Evolutionary conservation across 345 rosid species (phyloP), one percentile per base, ranked within the genome.

Genomic region (Populus pruinosa): DNA sequence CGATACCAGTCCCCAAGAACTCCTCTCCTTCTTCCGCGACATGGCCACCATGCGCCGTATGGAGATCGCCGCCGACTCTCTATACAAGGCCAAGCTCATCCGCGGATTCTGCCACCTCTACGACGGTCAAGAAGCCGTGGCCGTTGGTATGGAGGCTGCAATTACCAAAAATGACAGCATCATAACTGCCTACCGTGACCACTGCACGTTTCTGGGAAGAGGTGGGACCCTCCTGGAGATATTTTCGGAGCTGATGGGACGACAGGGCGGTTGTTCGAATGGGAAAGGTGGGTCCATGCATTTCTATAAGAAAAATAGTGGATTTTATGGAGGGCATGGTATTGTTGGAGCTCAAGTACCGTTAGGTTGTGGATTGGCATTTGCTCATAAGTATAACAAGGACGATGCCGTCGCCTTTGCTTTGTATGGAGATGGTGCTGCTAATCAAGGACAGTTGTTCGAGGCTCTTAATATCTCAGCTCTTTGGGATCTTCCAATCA

Each of bases 281-380:
- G 99, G 99, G 5, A 93, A 91, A 80, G 99, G 99, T 43, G 99
- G 99, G 16, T 96, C 98, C 14, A 96, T 96, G 99, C 98, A 96
- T 82, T 92, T 96, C 63, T 96, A 96, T 71, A 91, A 89, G 92
- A 95, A 96, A 88, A 94, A 92, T 0, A 80, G 92, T 0, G 84
- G 88, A 25, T 96, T 95, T 65, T 95, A 89, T 20, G 99, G 99
- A 23, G 98, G 99, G 0, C 99, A 95, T 72, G 99, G 99, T 41
- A 96, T 96, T 72, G 99, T 96, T 12, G 98, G 99, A 23, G 99
- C 99, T 69, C 99, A 96, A 82, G 79, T 96, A 79, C 99, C 99
- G 0, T 66, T 96, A 70, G 99, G 99, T 1, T 86, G 92, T 80
- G 99, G 99, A n/a, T 78, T 96, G 79, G 97, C 99, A 21, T 93